A percentile compares a stretch with the other conserved stretches of the same genome.
These are phyloP conservation scores for Saccharomycopsis selenospora DNA, from an alignment of 805 yeast genomes.

Conservation along the genomic window DNA sequence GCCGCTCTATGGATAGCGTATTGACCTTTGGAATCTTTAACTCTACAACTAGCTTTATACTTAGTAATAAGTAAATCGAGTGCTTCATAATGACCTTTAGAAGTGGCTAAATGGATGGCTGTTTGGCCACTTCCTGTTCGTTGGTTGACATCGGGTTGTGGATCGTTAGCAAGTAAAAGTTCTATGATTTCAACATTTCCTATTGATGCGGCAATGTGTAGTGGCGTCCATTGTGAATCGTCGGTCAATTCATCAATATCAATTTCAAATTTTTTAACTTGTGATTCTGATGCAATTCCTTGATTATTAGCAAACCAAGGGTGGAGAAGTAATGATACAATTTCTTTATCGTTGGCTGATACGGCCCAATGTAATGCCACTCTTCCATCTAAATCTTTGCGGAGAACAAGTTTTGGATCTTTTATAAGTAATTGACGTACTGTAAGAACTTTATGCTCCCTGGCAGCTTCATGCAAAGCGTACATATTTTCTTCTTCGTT, in stretches of 20 bases:
- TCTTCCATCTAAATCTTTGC: slow-evolving; percentile 65
- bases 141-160: slow-evolving; percentile 53
- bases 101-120: slow-evolving; percentile 65
- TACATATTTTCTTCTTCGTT: slow-evolving; percentile 9
- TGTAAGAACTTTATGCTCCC: slow-evolving; percentile 46
- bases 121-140: slow-evolving; percentile 68
- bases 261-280: slow-evolving; percentile 28
- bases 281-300: slow-evolving; percentile 15
- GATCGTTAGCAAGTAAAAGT: slow-evolving; percentile 41
- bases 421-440: slow-evolving; percentile 45
- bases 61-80: slow-evolving; percentile 29
- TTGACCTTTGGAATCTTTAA: slow-evolving; percentile 60
- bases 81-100: slow-evolving; percentile 53
- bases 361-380: slow-evolving; percentile 89
- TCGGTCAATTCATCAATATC: slow-evolving; percentile 68
- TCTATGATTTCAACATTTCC: slow-evolving; percentile 54
- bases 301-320: too few relatives aligned
- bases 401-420: slow-evolving; percentile 40
- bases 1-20: slow-evolving; percentile 80
- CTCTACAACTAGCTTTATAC: slow-evolving; percentile 50
- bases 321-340: slow-evolving; percentile 40
- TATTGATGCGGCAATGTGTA: slow-evolving; percentile 74
- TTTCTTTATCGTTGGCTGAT: slow-evolving; percentile 48
- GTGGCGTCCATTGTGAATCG: slow-evolving; percentile 80
- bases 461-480: slow-evolving; percentile 56